Base-by-base conservation (phyloP, 1,284 basidiomycete genomes). In the Tetrapyrgos nigripes region DNA sequence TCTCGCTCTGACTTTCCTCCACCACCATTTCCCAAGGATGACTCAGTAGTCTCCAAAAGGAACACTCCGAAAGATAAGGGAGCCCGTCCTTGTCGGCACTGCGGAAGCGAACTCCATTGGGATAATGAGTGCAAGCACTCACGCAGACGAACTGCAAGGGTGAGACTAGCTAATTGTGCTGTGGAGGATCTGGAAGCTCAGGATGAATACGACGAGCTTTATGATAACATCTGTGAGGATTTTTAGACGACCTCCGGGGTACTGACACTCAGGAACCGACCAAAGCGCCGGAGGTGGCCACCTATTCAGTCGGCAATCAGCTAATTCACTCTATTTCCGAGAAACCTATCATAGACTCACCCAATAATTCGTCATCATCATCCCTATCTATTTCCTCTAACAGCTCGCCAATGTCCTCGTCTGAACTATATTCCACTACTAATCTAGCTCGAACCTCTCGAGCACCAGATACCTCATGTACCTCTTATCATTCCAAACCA, bases 91-190 rank as follows among this genome's bases (percentile, higher is more conserved):
- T 78, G 76, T 62, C 57, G 68, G 19, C 71, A 74, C 31, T 78
- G 76, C 53, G 73, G 76, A 9, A 74, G 71, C 27, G 61, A 50
- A 1, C 69, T 69, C 19, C 74, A 77, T 33, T 78, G 75, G 76
- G 73, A 77, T 50, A 33, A 55, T 6, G 66, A 69, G 57, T 73
- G 72, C 53, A 66, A 63, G 44, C 60, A 73, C 51, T 48, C 59
- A 33, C 6, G 6, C 26, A 50, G 33, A 51, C 4, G 43, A 35
- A 27, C 47, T n/a, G 59, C 59, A 29, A 27, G 53, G 17, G 31
- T 55, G 11, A 52, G 61, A 6, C 14, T 56, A 3, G 50, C 35
- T 4, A 23, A 50, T 14, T 14, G 46, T 0, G 23, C 43, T 28
- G 17, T 45, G 6, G 63, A 68, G 2, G 33, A 61, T 40, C n/a